Percentiles rank a stretch among this genome's conserved stretches.
These are phyloP conservation scores for Benincasa hispida DNA, from an alignment of 306 rosid genomes.

Conservation along the genomic window DNA sequence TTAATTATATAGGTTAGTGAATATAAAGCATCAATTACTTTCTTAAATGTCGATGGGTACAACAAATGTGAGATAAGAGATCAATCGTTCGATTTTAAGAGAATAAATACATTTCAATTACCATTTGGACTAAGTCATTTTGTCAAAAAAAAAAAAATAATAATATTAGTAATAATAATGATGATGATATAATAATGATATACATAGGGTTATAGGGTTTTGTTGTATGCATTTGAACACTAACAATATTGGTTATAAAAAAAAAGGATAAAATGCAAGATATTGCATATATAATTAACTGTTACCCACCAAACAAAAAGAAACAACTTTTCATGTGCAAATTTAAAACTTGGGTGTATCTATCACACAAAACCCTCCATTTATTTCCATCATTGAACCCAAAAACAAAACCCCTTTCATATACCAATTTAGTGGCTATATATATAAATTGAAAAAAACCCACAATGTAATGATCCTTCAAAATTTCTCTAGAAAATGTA, in stretches of 20 bases:
- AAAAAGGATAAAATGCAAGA: neutral
- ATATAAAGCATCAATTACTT: too few species aligned
- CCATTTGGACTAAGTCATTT: too few species aligned
- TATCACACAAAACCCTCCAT: neutral
- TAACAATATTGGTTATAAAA: neutral
- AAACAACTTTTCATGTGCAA: neutral
- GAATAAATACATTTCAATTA: too few species aligned
- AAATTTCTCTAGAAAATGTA: neutral
- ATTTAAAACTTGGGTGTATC: neutral
- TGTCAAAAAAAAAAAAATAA: too few species aligned
- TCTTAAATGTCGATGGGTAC: too few species aligned
- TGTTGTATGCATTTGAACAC: neutral
- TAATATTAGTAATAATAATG: too few species aligned
- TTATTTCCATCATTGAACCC: neutral
- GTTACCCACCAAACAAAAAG: slow-evolving; percentile 1
- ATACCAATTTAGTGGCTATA: neutral
- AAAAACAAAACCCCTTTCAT: neutral
- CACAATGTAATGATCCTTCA: neutral
- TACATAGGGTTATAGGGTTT: neutral
- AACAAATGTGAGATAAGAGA: too few species aligned
- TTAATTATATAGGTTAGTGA: too few species aligned
- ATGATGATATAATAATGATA: too few species aligned
- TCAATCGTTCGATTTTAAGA: too few species aligned
- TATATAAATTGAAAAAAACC: neutral
- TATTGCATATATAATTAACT: neutral